Evolutionary conservation across 2,329 filamentous ascomycete species (phyloP), one percentile per base, ranked within the genome.

Genomic region (Xylariaceae sp.): DNA sequence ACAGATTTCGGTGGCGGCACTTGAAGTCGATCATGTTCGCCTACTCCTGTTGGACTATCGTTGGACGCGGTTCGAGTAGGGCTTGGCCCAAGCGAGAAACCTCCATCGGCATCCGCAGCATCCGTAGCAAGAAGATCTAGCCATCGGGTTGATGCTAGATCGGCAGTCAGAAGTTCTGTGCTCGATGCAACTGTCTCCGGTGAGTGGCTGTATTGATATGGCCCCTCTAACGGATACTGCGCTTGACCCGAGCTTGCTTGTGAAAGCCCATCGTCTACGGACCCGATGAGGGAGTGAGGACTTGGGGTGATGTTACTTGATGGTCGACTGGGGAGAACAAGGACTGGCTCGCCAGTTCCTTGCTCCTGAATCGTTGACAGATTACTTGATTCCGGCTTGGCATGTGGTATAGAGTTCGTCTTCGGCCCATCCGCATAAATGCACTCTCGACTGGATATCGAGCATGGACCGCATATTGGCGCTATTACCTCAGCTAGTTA

Each of bases 91-190:
- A 64, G 47, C 1, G 63, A 62, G 50, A 67, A 65, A n/a, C 55
- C 51, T 19, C 58, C 58, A 45, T 66, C 66, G 4, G 66, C 64
- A 43, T 68, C 62, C 11, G 64, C 64, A 5, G 63, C 64, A 40
- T 65, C 64, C 1, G 58, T 59, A 11, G 64, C 64, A 14, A 66
- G 49, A 12, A 66, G 57, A 19, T 64, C 64, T 17, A 66, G 62
- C 64, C 63, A 66, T 19, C 63, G 57, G 14, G 57, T 64, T n/a
- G 62, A 63, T 12, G 62, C 64, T 27, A 64, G 51, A 45, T 66
- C 62, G 4, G 61, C 59, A 9, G 61, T 62, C 48, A 62, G 59
- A 30, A 58, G 52, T 45, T 65, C 65, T 18, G 58, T 62, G 3
- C 58, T 44, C 22, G 22, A 27, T 27, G 22, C 22, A 5, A 7